Percentiles rank a stretch among this genome's conserved stretches.
These are phyloP conservation scores for Batkoa obscura DNA, from an alignment of 371 early-diverging fungal genomes.

Conservation along the genomic window DNA sequence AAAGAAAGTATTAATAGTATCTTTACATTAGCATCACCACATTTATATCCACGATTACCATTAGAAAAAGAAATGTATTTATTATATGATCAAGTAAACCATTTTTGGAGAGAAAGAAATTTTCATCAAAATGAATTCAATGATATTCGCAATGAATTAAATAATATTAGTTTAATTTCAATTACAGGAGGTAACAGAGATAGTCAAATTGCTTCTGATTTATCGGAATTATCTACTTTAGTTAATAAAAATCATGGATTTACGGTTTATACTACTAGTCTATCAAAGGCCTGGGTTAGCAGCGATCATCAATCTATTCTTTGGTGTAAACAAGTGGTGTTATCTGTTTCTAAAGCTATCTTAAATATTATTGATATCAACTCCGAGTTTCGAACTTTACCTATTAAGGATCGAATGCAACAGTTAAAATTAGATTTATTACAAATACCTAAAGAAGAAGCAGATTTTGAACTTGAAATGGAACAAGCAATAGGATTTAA, in stretches of 20 bases:
- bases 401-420: not conserved
- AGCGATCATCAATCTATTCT: constrained; percentile 76
- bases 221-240: not conserved
- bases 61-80: constrained; percentile 58
- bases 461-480: no score
- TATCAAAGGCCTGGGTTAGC: constrained; percentile 76
- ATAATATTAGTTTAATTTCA: constrained; percentile 58
- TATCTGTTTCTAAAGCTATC: constrained; percentile 26
- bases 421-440: no score
- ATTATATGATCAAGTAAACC: constrained; percentile 34
- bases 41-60: constrained; percentile 62
- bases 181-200: constrained; percentile 85
- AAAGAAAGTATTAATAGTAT: constrained; percentile 62
- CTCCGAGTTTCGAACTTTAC: not conserved
- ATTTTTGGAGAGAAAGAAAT: constrained; percentile 49
- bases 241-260: no score
- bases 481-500: no score
- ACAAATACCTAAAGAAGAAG: no score
- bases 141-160: constrained; percentile 12
- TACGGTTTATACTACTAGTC: constrained; percentile 54
- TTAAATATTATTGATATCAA: not conserved
- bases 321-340: constrained; percentile 83
- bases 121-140: constrained; percentile 5
- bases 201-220: constrained; percentile 31
- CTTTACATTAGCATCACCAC: constrained; percentile 82